phyloP scores from a whole-genome alignment of 257 asterid genomes.

The Nyctanthes arbortristis region DNA sequence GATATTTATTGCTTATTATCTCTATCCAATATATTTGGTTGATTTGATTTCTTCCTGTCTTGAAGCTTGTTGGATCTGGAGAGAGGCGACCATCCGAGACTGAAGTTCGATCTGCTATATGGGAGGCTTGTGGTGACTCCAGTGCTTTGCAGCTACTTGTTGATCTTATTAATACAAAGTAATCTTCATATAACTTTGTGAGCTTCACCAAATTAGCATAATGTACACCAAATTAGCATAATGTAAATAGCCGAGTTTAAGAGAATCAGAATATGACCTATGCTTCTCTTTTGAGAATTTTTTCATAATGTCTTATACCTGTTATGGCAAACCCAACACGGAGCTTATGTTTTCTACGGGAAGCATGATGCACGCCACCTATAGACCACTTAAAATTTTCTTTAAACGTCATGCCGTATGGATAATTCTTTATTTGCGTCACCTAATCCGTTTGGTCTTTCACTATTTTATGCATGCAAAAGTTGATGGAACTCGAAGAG shows the following conservation, averaged over 20 bases:
- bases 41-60: neutral
- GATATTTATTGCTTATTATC: neutral
- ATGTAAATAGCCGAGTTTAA: neutral
- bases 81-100: conserved; percentile 69
- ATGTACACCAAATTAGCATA: neutral
- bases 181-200: conserved; percentile 23
- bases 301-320: neutral
- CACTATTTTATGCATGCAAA: conserved; percentile 11
- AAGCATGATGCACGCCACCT: neutral
- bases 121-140: conserved; percentile 97
- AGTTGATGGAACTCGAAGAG: conserved; percentile 87
- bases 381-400: neutral
- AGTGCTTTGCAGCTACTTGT: conserved; percentile 83
- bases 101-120: conserved; percentile 79
- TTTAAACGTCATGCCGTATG: conserved; percentile 1
- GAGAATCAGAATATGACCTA: neutral
- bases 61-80: conserved; percentile 71
- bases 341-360: neutral
- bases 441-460: neutral
- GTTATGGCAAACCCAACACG: neutral
- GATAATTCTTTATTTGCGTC: neutral
- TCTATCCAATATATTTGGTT: neutral
- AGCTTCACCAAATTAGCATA: conserved; percentile 2
- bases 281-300: neutral
- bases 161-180: conserved; percentile 86